Percentiles rank a stretch among this genome's conserved stretches.
These are phyloP conservation scores for Fusarium pseudoanthophilum DNA, from an alignment of 2,329 filamentous ascomycete genomes.

Conservation along the genomic window DNA sequence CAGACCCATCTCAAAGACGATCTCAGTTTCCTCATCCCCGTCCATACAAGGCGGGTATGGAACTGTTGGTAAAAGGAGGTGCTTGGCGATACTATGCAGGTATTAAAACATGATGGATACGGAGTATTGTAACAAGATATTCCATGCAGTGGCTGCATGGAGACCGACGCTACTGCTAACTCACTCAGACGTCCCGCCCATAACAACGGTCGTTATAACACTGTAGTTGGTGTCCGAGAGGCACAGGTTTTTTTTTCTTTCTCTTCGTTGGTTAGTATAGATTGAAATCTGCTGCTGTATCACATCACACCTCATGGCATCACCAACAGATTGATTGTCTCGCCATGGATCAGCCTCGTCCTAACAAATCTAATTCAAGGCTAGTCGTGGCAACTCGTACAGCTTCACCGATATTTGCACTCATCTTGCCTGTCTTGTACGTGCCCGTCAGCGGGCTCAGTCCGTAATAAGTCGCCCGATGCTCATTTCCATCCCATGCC, in stretches of 20 bases:
- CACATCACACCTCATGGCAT: slow-evolving; percentile 21
- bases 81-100: slow-evolving; percentile 29
- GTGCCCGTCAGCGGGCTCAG: slow-evolving; percentile 20
- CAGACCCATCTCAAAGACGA: slow-evolving; percentile 35
- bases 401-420: slow-evolving; percentile 36
- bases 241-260: background rate
- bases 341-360: slow-evolving; percentile 31
- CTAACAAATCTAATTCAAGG: slow-evolving; percentile 11
- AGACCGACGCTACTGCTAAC: slow-evolving; percentile 28
- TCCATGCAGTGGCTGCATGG: slow-evolving; percentile 30
- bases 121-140: slow-evolving; percentile 21
- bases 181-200: slow-evolving; percentile 13
- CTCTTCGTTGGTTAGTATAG: slow-evolving; percentile 3
- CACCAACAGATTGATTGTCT: slow-evolving; percentile 27
- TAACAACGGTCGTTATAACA: slow-evolving; percentile 14
- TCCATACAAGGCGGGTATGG: slow-evolving; percentile 37
- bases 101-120: slow-evolving; percentile 29
- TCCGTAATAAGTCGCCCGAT: slow-evolving; percentile 18
- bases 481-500: slow-evolving; percentile 41
- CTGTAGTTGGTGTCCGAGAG: background rate
- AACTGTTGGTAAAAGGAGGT: slow-evolving; percentile 43
- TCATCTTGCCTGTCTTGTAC: slow-evolving; percentile 23
- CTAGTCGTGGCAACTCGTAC: slow-evolving; percentile 7
- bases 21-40: slow-evolving; percentile 36
- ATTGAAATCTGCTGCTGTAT: slow-evolving; percentile 30